phyloP scores from a whole-genome alignment of 1,139 yeast genomes.

The Kodamaea suecica region DNA sequence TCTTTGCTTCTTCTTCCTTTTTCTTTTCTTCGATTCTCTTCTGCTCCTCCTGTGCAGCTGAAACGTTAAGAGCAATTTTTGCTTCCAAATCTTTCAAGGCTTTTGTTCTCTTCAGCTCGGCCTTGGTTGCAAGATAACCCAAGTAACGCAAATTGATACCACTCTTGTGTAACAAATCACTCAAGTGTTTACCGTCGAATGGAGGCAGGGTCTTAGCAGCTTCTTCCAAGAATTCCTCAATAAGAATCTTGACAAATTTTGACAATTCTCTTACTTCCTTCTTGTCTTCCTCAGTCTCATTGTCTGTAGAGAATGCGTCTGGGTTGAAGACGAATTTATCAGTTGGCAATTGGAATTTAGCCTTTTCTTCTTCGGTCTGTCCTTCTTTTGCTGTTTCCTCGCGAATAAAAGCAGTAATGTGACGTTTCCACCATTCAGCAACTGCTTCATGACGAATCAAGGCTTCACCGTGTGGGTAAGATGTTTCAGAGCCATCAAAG shows the following conservation, averaged over 20 bases:
- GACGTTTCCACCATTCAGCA: slow-evolving; percentile 82
- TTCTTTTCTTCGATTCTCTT: slow-evolving; percentile 9
- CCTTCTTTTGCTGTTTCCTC: slow-evolving; percentile 52
- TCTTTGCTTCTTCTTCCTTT: slow-evolving; percentile 29
- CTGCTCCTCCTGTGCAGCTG: neutral
- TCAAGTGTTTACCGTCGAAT: slow-evolving; percentile 75
- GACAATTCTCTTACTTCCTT: slow-evolving; percentile 66
- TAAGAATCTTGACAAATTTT: slow-evolving; percentile 54
- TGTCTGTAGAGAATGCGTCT: slow-evolving; percentile 61
- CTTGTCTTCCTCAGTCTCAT: slow-evolving; percentile 48
- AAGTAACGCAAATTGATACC: slow-evolving; percentile 92
- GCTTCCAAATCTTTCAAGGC: slow-evolving; percentile 11
- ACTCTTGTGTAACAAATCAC: slow-evolving; percentile 63
- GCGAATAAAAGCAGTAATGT: slow-evolving; percentile 55
- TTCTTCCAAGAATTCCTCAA: slow-evolving; percentile 63
- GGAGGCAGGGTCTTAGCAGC: slow-evolving; percentile 59
- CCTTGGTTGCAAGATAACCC: slow-evolving; percentile 54
- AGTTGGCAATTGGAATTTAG: slow-evolving; percentile 55
- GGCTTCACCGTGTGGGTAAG: slow-evolving; percentile 81
- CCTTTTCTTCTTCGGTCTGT: slow-evolving; percentile 37
- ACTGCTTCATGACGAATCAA: slow-evolving; percentile 84
- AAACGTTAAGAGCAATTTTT: neutral
- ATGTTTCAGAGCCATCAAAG: slow-evolving; percentile 38
- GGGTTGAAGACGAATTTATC: slow-evolving; percentile 66
- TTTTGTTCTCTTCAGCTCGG: slow-evolving; percentile 25